Evolutionary conservation across 345 rosid genomes (phyloP), one percentile per base, ranked within the genome.

Genomic region (Trapa incisa): DNA sequence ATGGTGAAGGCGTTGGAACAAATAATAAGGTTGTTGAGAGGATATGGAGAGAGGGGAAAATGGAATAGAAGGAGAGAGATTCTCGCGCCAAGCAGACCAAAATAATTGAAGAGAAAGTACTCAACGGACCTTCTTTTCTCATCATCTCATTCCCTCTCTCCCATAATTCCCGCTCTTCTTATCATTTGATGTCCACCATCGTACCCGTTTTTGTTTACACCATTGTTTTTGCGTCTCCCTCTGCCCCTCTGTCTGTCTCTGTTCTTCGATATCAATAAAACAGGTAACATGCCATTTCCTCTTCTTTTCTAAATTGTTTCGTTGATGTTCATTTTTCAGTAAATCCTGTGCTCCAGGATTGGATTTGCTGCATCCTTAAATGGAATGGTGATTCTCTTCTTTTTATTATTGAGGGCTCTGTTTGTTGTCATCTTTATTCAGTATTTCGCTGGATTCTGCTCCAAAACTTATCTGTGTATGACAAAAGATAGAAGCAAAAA

Each of bases 71-170:
- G 45, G 37, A 42, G 67, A 65, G 67, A 14, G 47, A 42, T 43
- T 65, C 53, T 13, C 67, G 67, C 53, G 67, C 52, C 6, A n/a
- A 38, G 37, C 63, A 8, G 38, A 22, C 33, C 38, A 65, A 65
- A 65, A 7, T 14, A 35, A 22, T 65, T 58, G 63, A 58, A 65
- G 67, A 17, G 66, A 43, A 39, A 62, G 66, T 52, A 65, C 67
- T 65, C 67, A 65, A 7, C 13, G 48, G 48, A 45, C 48, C 48
- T 13, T 2, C 43, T 53, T 45, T 45, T 13, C 48, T 13, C 48
- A 11, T 13, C 48, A 11, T 45, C 48, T 45, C 52, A 33, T 11
- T 12, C 15, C 63, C 39, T 12, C 15, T 38, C 7, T 17, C 33
- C 60, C 60, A 43, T 6, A 43, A 43, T 43, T 22, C 35, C 33